Percentiles rank a stretch among this genome's conserved stretches.
phyloP scores from a whole-genome alignment of 2,329 filamentous ascomycete genomes.

The Talaromyces islandicus region DNA sequence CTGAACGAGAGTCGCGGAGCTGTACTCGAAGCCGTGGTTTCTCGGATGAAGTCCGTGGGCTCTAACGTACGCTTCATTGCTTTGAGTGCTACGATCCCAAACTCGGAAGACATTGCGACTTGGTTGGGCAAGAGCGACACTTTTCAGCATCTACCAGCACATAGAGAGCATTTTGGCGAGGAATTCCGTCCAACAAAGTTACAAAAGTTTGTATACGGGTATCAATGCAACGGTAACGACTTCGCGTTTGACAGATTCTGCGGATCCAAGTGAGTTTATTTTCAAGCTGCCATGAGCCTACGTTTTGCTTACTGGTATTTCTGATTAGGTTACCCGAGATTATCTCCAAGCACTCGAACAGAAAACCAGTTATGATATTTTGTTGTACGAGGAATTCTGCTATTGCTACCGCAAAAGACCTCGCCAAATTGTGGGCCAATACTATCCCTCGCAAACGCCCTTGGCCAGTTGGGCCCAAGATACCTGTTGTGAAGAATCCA shows the following conservation, averaged over 20 bases:
- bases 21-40: conserved; percentile 76
- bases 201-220: conserved; percentile 71
- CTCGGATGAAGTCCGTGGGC: conserved; percentile 77
- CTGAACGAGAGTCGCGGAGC: conserved; percentile 74
- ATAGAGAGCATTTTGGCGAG: conserved; percentile 66
- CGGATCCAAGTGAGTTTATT: conserved; percentile 47
- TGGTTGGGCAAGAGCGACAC: conserved; percentile 68
- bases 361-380: conserved; percentile 77
- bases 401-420: conserved; percentile 58
- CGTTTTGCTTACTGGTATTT: background rate
- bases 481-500: conserved; percentile 49
- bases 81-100: conserved; percentile 77
- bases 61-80: conserved; percentile 73
- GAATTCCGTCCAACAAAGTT: conserved; percentile 73
- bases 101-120: conserved; percentile 69
- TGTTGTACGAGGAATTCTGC: conserved; percentile 71
- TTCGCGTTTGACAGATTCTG: conserved; percentile 70
- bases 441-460: conserved; percentile 47
- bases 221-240: conserved; percentile 59
- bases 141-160: conserved; percentile 58
- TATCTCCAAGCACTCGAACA: conserved; percentile 59
- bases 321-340: conserved; percentile 55
- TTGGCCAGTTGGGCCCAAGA: conserved; percentile 56
- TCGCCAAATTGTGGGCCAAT: conserved; percentile 61
- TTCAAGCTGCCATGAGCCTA: background rate